Percentiles rank a stretch among this genome's conserved stretches.
phyloP scores from a whole-genome alignment of 2,329 filamentous ascomycete genomes.

The Penicillium sp. region DNA sequence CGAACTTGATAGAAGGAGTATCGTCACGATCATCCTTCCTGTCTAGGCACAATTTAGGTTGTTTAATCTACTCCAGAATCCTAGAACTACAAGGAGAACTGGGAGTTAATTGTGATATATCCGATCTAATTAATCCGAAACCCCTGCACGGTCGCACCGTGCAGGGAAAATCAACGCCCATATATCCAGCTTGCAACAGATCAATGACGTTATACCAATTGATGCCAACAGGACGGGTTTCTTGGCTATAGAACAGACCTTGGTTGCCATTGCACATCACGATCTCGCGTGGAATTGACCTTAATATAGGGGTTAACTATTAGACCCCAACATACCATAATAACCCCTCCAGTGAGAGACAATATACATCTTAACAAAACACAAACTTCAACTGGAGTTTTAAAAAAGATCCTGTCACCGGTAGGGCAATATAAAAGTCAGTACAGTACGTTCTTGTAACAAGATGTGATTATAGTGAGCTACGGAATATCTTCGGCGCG shows the following conservation, averaged over 20 bases:
- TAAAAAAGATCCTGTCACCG: background rate
- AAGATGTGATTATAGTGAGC: background rate
- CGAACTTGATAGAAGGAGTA: too few relatives aligned
- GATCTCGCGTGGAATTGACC: background rate
- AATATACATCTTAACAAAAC: background rate
- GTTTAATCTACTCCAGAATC: background rate
- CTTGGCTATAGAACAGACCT: background rate
- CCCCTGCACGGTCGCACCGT: background rate
- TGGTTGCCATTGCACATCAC: background rate
- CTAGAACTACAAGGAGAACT: background rate
- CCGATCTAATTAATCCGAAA: background rate
- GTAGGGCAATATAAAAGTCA: too few relatives aligned
- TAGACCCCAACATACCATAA: background rate
- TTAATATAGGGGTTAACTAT: background rate
- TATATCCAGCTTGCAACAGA: background rate
- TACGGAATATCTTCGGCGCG: background rate
- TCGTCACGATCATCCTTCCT: background rate
- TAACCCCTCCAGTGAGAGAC: too few relatives aligned
- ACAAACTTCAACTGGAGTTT: background rate
- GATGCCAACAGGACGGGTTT: background rate
- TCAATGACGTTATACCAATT: background rate
- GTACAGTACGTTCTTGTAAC: background rate
- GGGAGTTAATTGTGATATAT: background rate
- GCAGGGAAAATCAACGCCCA: background rate
- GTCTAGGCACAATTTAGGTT: background rate